Conservation (phyloP, 179 eudicot species). For the Carnegiea gigantea region DNA sequence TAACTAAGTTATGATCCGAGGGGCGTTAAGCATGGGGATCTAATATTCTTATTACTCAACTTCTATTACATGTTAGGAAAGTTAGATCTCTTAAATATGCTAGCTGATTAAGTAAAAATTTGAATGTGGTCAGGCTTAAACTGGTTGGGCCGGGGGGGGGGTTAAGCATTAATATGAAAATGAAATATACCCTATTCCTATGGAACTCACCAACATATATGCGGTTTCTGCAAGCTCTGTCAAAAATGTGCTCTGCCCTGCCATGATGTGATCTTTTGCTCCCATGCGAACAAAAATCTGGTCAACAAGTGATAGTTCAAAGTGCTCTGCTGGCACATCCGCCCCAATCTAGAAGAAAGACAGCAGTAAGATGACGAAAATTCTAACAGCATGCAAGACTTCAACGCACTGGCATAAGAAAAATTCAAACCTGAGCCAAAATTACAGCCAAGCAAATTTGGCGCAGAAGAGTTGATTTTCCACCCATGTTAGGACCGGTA, state of each 20-base stretch:
- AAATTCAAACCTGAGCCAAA: conserved; percentile 77
- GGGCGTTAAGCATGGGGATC: neutral
- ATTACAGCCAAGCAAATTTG: conserved; percentile 95
- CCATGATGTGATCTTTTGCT: conserved; percentile 97
- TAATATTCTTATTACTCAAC: neutral
- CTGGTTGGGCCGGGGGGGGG: neutral
- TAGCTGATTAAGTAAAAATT: too few species aligned
- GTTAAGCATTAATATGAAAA: conserved; percentile 10
- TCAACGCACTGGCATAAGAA: conserved; percentile 7
- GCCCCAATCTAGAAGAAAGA: conserved; percentile 72
- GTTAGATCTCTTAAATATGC: neutral
- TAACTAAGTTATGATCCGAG: neutral
- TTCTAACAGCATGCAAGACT: conserved; percentile 7
- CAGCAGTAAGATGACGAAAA: conserved; percentile 21
- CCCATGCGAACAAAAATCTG: conserved; percentile 97
- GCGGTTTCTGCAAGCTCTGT: conserved; percentile 97
- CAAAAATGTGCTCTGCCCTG: conserved; percentile 95
- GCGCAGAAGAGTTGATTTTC: conserved; percentile 97
- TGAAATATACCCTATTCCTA: neutral
- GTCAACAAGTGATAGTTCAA: conserved; percentile 83
- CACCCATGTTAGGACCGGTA: conserved; percentile 99
- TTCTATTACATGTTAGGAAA: neutral
- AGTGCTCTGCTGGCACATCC: conserved; percentile 85
- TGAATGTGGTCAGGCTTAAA: too few species aligned
- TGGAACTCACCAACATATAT: conserved; percentile 78